phyloP scores from a whole-genome alignment of 768 basidiomycete genomes.

The Mycena maculata region DNA sequence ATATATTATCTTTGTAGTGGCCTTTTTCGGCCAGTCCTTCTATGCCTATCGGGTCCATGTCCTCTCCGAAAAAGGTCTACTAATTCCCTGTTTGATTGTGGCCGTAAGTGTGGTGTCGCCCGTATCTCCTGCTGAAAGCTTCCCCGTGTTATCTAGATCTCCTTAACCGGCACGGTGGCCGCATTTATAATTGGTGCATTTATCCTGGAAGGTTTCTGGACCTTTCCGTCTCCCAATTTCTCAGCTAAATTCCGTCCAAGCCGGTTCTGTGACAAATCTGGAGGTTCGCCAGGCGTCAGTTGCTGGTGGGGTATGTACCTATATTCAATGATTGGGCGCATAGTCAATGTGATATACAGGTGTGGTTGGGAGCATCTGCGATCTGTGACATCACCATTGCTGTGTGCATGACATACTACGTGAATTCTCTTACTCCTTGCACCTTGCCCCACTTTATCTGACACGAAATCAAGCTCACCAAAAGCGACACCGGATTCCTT shows the following conservation, averaged over 20 bases:
- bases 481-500: neutral
- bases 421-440: neutral
- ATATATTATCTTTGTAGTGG: neutral
- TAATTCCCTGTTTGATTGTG: neutral
- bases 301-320: neutral
- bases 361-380: neutral
- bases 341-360: neutral
- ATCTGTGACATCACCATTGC: neutral
- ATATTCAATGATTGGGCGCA: no score
- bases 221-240: no score
- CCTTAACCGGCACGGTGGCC: neutral
- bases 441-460: no score
- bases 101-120: neutral
- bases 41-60: neutral
- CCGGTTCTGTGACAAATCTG: neutral
- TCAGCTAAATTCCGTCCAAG: neutral
- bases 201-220: neutral
- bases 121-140: no score
- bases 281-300: no score
- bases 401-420: neutral
- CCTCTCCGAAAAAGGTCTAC: neutral
- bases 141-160: neutral
- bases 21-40: neutral
- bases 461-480: neutral
- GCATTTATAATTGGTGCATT: neutral